These are phyloP conservation scores for Ceratocystis smalleyi DNA, from an alignment of 2,329 filamentous ascomycete species.

Conservation along the genomic window DNA sequence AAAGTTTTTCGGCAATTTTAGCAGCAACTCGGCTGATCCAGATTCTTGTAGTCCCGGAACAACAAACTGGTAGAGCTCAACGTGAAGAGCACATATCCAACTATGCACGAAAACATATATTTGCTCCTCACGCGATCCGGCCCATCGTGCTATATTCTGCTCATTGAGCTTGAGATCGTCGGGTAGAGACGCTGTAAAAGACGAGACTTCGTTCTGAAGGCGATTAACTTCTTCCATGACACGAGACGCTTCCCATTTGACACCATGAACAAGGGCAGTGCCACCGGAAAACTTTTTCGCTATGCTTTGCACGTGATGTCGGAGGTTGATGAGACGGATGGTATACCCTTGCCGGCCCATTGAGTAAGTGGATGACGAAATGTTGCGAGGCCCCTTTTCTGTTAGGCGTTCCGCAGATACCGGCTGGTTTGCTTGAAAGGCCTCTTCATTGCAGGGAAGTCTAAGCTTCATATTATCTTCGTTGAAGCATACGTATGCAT, in stretches of 20 bases:
- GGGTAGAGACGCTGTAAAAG: slow-evolving; percentile 25
- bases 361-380: slow-evolving; percentile 17
- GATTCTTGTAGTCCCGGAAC: slow-evolving; percentile 25
- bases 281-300: slow-evolving; percentile 18
- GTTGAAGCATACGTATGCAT: slow-evolving; percentile 27
- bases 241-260: slow-evolving; percentile 24
- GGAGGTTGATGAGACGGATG: slow-evolving; percentile 25
- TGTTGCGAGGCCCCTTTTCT: slow-evolving; percentile 11
- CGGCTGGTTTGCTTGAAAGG: slow-evolving; percentile 23
- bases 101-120: slow-evolving; percentile 28
- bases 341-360: slow-evolving; percentile 25
- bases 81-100: slow-evolving; percentile 25
- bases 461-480: slow-evolving; percentile 27
- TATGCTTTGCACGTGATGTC: slow-evolving; percentile 25
- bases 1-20: slow-evolving; percentile 26
- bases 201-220: slow-evolving; percentile 27
- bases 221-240: slow-evolving; percentile 26
- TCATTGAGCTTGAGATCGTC: slow-evolving; percentile 25
- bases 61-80: slow-evolving; percentile 28
- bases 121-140: slow-evolving; percentile 22
- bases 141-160: slow-evolving; percentile 23
- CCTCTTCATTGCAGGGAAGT: slow-evolving; percentile 25
- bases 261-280: slow-evolving; percentile 15
- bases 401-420: slow-evolving; percentile 23
- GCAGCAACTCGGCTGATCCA: slow-evolving; percentile 23